Percentiles rank a stretch among this genome's conserved stretches.
Evolutionary conservation across 2,329 filamentous ascomycete genomes (phyloP).

Genomic region (Colletotrichum graminicola): DNA sequence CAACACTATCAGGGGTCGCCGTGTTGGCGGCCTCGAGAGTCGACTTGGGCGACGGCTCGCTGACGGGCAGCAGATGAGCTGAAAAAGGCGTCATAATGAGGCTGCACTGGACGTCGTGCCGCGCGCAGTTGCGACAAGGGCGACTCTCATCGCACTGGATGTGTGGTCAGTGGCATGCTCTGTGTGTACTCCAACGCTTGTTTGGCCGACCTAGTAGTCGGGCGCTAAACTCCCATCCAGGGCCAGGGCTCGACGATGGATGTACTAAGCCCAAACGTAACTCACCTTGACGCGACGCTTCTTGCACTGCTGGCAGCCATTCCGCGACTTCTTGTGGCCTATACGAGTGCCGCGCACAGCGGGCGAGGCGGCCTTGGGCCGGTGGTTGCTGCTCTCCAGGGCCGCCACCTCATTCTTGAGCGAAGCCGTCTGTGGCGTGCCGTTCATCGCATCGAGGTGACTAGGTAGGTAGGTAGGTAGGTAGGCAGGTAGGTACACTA

Average conservation of each 20-base stretch:
- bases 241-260: constrained; percentile 4
- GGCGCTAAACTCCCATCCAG: neutral
- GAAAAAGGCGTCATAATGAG: constrained; percentile 27
- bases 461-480: neutral
- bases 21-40: constrained; percentile 20
- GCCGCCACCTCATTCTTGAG: constrained; percentile 31
- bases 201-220: neutral
- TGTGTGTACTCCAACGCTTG: neutral
- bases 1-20: constrained; percentile 27
- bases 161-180: constrained; percentile 6
- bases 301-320: constrained; percentile 39
- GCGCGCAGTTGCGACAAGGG: constrained; percentile 37
- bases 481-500: too few relatives aligned
- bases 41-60: constrained; percentile 34
- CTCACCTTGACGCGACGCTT: constrained; percentile 40
- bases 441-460: constrained; percentile 27
- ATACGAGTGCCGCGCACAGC: constrained; percentile 34
- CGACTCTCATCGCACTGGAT: constrained; percentile 36
- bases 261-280: neutral
- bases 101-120: constrained; percentile 38
- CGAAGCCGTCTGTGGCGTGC: constrained; percentile 21
- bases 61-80: constrained; percentile 23
- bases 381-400: constrained; percentile 14
- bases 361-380: neutral
- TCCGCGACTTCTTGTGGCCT: constrained; percentile 39